Evolutionary conservation across 805 yeast genomes (phyloP).

Genomic region (Cyberlindnera subsufficiens): DNA sequence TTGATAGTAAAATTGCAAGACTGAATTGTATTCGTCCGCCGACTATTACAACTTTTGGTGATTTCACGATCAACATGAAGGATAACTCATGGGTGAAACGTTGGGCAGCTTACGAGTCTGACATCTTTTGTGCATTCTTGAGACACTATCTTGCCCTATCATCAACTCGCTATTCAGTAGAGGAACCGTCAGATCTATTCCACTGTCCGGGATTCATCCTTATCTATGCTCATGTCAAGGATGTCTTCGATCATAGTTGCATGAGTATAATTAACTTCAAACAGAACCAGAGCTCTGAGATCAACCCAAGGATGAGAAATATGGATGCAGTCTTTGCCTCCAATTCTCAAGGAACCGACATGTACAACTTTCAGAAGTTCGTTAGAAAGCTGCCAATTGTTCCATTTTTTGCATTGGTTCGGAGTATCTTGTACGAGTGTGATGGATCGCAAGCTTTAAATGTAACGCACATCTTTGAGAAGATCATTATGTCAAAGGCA

Average conservation of each 20-base stretch:
- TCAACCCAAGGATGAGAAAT: neutral
- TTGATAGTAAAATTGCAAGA: constrained; percentile 27
- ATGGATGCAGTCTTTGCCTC: constrained; percentile 1
- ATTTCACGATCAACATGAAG: constrained; percentile 36
- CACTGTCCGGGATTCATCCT: constrained; percentile 19
- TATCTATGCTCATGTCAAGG: constrained; percentile 18
- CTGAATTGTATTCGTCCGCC: constrained; percentile 36
- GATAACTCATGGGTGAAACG: constrained; percentile 54
- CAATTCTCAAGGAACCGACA: neutral
- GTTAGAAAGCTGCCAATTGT: constrained; percentile 8
- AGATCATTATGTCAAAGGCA: constrained; percentile 5
- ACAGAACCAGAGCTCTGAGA: constrained; percentile 3
- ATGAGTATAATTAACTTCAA: constrained; percentile 15
- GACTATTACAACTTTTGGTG: constrained; percentile 25
- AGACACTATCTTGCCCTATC: constrained; percentile 42
- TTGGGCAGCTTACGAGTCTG: constrained; percentile 54
- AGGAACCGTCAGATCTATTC: constrained; percentile 5
- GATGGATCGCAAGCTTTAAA: neutral
- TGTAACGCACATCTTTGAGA: constrained; percentile 1
- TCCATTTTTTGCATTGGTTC: constrained; percentile 3
- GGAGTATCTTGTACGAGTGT: constrained; percentile 6
- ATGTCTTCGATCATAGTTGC: constrained; percentile 19
- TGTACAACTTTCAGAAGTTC: constrained; percentile 2
- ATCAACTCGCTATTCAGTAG: constrained; percentile 1
- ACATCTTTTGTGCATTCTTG: constrained; percentile 54